phyloP scores from a whole-genome alignment of 2,329 filamentous ascomycete genomes.

The Ceratocystis alfenasii region DNA sequence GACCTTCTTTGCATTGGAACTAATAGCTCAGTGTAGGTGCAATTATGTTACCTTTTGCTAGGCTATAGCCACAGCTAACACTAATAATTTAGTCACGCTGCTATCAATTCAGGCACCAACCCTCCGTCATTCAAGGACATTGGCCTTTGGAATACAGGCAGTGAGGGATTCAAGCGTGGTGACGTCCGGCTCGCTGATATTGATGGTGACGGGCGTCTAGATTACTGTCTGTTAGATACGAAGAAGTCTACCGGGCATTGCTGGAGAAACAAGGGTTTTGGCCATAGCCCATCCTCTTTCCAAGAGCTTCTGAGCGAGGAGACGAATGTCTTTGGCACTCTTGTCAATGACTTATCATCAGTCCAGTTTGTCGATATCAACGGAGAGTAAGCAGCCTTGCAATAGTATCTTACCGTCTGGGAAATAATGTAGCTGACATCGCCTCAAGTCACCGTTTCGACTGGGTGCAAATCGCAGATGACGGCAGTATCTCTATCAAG shows the following conservation, averaged over 20 bases:
- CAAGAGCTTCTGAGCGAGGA: slow-evolving; percentile 25
- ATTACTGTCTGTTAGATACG: slow-evolving; percentile 27
- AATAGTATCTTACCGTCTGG: neutral
- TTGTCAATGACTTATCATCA: slow-evolving; percentile 23
- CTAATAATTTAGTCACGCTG: slow-evolving; percentile 12
- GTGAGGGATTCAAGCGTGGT: slow-evolving; percentile 21
- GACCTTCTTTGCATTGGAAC: slow-evolving; percentile 28
- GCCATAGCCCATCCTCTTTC: slow-evolving; percentile 29
- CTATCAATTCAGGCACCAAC: slow-evolving; percentile 18
- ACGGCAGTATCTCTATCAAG: slow-evolving; percentile 26
- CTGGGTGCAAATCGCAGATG: slow-evolving; percentile 27
- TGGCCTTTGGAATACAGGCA: slow-evolving; percentile 14
- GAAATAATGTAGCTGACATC: slow-evolving; percentile 23
- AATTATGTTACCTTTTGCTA: neutral
- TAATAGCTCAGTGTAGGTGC: slow-evolving; percentile 23
- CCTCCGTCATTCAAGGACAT: slow-evolving; percentile 17
- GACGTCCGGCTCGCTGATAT: slow-evolving; percentile 28
- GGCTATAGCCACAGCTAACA: slow-evolving; percentile 1
- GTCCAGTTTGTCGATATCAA: slow-evolving; percentile 25
- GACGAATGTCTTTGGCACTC: slow-evolving; percentile 14
- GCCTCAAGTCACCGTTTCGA: slow-evolving; percentile 7
- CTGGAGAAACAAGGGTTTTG: slow-evolving; percentile 29
- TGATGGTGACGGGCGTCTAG: slow-evolving; percentile 29
- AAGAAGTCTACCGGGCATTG: slow-evolving; percentile 25
- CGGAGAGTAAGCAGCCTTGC: slow-evolving; percentile 19